Evolutionary conservation across 768 basidiomycete species (phyloP).

Genomic region (Pleurotus ostreatus): DNA sequence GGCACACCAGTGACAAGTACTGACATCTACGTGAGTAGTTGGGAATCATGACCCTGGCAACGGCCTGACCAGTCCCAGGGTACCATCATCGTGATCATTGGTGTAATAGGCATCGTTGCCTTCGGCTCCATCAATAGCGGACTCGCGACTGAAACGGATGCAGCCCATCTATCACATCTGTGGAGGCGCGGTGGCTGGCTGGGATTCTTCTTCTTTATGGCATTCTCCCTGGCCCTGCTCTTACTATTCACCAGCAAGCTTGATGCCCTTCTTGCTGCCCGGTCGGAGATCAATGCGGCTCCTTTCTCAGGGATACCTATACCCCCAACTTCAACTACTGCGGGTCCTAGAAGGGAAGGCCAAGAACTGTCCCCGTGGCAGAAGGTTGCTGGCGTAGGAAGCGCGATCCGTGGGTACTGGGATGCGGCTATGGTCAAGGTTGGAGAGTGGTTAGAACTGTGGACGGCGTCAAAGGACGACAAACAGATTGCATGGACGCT

Average conservation of each 20-base stretch:
- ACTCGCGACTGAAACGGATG: constrained; percentile 68
- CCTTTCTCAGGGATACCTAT: constrained; percentile 41
- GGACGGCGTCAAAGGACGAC: constrained; percentile 80
- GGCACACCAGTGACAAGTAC: constrained; percentile 80
- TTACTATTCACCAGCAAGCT: constrained; percentile 70
- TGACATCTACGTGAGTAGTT: constrained; percentile 68
- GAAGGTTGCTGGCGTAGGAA: constrained; percentile 2
- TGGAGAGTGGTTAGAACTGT: constrained; percentile 61
- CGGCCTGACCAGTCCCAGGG: constrained; percentile 41
- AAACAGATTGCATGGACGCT: constrained; percentile 85
- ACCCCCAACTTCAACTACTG: not conserved
- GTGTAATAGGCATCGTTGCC: constrained; percentile 84
- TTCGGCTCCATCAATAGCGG: constrained; percentile 85
- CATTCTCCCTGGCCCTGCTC: constrained; percentile 58
- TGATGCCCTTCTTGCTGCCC: constrained; percentile 65
- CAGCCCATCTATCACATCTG: constrained; percentile 70
- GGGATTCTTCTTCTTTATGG: constrained; percentile 82
- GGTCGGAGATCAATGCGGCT: constrained; percentile 63
- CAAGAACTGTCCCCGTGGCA: constrained; percentile 1
- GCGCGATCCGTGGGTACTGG: constrained; percentile 36
- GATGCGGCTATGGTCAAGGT: constrained; percentile 43
- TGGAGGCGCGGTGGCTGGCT: constrained; percentile 91
- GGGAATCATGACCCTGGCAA: not conserved
- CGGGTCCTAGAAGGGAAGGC: constrained; percentile 2
- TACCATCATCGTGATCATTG: constrained; percentile 76